Base-by-base conservation (phyloP, 805 yeast genomes). In the Candida multigemmis region DNA sequence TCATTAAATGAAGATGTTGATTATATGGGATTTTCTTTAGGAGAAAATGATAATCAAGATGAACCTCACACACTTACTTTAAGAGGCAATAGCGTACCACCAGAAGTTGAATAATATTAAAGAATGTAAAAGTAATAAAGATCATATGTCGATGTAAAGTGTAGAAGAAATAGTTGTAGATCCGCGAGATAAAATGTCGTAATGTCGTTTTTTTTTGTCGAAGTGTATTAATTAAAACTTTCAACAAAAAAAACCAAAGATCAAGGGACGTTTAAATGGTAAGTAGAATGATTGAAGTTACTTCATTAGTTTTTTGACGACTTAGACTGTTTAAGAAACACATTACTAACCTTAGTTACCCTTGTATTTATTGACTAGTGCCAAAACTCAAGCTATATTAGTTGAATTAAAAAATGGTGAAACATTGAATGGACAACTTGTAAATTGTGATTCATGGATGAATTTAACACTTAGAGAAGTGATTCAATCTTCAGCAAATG, bases 401-500 rank as follows among this genome's bases (percentile, higher is more conserved):
- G 84, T 91, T 25, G 98, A 89, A 52, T 71, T 91, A 47, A 91
- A 91, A 53, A 77, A 80, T 31, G 96, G 97, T 18, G 96, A 84
- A 44, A 77, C 89, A 7, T 64, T 87, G 26, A 80, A 79, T 44
- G 99, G 99, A 26, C 71, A 70, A 31, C 63, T 91, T 33, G 72
- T 74, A 30, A 81, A 83, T 46, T 85, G 94, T 42, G 99, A 91
- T 51, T 77, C 84, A 21, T 83, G 93, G 86, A 91, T 91, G 99
- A 91, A 91, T 52, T 64, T 91, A 38, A 82, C 94, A 2, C 64
- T 91, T 28, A 66, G 66, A 18, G 77, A 86, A 36, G 96, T 79
- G 10, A 71, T 76, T 25, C 81, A 77, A 46, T 68, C 77, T 10
- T 72, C 73, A 41, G 60, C 73, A 22, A 46, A 66, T 38, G 89